phyloP scores from a whole-genome alignment of 139 green algal genomes.

The Dunaliella primolecta region DNA sequence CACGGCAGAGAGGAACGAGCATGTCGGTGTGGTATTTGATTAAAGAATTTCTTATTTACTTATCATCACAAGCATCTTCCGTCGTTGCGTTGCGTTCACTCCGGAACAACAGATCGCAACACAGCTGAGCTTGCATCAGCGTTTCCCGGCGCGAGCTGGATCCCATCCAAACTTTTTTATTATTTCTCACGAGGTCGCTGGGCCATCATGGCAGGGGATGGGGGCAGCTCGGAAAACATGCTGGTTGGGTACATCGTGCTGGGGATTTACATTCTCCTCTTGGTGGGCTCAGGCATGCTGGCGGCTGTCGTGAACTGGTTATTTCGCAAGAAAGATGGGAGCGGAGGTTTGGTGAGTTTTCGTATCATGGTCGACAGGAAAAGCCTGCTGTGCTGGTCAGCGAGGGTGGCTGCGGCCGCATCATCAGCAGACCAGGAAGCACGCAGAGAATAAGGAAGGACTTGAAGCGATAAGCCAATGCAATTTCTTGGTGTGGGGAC shows the following conservation, averaged over 20 bases:
- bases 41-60: no score
- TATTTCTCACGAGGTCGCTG: no score
- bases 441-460: not conserved
- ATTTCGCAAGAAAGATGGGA: not conserved
- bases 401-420: not conserved
- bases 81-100: no score
- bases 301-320: constrained; percentile 23
- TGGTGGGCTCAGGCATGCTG: constrained; percentile 28
- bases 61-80: no score
- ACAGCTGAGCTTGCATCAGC: no score
- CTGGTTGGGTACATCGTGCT: constrained; percentile 40
- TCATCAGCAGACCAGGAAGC: not conserved
- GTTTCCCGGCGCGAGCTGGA: no score
- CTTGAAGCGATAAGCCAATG: not conserved
- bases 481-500: not conserved
- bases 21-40: no score
- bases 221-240: no score
- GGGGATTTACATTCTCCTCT: constrained; percentile 29
- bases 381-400: not conserved
- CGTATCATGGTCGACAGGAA: not conserved
- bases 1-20: no score
- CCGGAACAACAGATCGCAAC: no score
- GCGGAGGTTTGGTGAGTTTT: not conserved
- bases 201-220: no score
- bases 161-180: no score